Base-by-base conservation (phyloP, 2,329 filamentous ascomycete genomes). In the Xylariaceae sp. region DNA sequence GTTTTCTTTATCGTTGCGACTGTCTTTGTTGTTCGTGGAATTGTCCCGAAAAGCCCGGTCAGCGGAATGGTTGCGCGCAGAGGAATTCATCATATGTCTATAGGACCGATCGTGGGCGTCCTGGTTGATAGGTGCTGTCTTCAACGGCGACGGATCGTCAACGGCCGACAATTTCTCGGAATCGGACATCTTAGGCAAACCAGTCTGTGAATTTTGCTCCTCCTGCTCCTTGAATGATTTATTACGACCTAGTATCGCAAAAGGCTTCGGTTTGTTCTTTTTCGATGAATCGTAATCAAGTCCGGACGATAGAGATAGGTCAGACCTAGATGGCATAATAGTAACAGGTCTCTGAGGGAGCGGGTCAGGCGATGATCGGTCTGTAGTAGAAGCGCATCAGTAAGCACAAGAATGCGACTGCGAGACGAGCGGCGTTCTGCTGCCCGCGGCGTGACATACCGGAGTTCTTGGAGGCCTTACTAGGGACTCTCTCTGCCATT, bases 21-120 rank as follows among this genome's bases (percentile, higher is more conserved):
- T 70, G 45, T 79, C 78, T 68, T 75, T 77, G 62, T 75, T 75
- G 62, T 75, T 75, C 30, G 68, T 66, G 11, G 75, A 72, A 10
- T 71, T 70, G 51, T 83, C 80, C 60, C 80, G 68, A 13, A 74
- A 70, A 15, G 77, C 73, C 66, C 89, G 84, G 71, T 95, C 90
- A 62, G 86, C 85, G 2, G 89, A 92, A 66, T 88, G 86, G 66
- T 89, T 90, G 62, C 89, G 82, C 57, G 80, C 73, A 23, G 80
- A 79, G 35, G 88, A 84, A 63, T 76, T 79, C 78, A 89, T 87
- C 76, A 88, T 87, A 50, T 88, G 83, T 65, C 84, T 82, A 67
- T 87, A 85, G 2, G 85, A 81, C 66, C 86, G 83, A 58, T 92
- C 89, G 66, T 84, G 82, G 6, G 63, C 64, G 18, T 73, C 71